Evolutionary conservation across 1,284 basidiomycete species (phyloP).

Genomic region (Golubevia pallescens): DNA sequence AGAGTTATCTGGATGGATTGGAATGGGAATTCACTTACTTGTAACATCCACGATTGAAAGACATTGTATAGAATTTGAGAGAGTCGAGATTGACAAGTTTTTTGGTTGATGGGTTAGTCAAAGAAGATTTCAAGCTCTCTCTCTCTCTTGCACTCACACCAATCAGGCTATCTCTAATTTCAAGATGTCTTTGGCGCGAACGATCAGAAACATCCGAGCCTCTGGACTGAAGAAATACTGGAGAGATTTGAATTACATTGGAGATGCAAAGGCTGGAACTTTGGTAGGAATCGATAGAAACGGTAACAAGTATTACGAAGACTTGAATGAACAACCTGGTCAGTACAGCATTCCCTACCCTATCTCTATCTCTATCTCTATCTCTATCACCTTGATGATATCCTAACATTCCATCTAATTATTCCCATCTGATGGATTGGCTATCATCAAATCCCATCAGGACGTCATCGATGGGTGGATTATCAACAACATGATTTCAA

Average conservation of each 20-base stretch:
- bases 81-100: no score
- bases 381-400: background rate
- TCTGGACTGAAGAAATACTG: constrained; percentile 50
- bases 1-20: no score
- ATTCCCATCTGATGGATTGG: background rate
- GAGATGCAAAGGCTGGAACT: constrained; percentile 58
- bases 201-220: constrained; percentile 48
- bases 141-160: background rate
- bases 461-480: constrained; percentile 60
- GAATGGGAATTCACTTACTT: no score
- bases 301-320: constrained; percentile 62
- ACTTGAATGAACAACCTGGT: constrained; percentile 34
- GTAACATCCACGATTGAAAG: no score
- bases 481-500: constrained; percentile 50
- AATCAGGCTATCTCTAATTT: background rate
- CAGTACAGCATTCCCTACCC: background rate
- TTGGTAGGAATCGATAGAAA: constrained; percentile 56
- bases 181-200: constrained; percentile 55
- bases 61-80: no score
- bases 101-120: constrained; percentile 2
- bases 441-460: no score
- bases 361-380: background rate
- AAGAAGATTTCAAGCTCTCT: background rate
- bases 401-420: background rate
- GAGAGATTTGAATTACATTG: constrained; percentile 58